Conservation (phyloP, 2,329 filamentous ascomycete species). For the Thielaviopsis musarum region DNA sequence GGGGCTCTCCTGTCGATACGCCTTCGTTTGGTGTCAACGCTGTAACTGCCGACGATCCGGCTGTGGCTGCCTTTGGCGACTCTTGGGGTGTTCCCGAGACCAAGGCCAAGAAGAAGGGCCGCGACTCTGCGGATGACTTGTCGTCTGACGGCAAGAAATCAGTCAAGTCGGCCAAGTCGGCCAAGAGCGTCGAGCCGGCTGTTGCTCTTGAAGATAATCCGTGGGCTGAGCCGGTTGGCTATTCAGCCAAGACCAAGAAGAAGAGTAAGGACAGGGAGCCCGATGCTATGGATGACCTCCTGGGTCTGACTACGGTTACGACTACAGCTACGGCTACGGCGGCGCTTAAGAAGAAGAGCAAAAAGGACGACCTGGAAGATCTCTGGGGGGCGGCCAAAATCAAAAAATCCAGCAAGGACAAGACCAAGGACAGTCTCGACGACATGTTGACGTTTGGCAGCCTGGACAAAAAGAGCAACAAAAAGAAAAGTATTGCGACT, state of each 20-base stretch:
- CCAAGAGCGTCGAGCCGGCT: background rate
- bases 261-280: background rate
- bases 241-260: background rate
- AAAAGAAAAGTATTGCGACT: slow-evolving; percentile 18
- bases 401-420: slow-evolving; percentile 17
- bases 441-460: background rate
- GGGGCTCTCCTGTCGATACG: background rate
- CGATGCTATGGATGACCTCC: background rate
- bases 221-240: background rate
- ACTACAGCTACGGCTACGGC: slow-evolving; percentile 21
- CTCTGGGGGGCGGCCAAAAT: slow-evolving; percentile 14
- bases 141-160: background rate
- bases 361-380: slow-evolving; percentile 15
- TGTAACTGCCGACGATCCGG: background rate
- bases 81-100: slow-evolving; percentile 5
- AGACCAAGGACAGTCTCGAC: background rate
- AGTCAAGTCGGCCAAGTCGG: background rate
- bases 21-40: background rate
- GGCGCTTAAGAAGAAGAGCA: slow-evolving; percentile 26
- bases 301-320: slow-evolving; percentile 10
- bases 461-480: slow-evolving; percentile 12
- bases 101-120: slow-evolving; percentile 1
- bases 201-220: background rate
- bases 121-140: background rate
- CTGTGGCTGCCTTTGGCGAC: slow-evolving; percentile 6